Evolutionary conservation across 1,139 yeast species (phyloP).

Genomic region (Yamadazyma songkhlaensis): DNA sequence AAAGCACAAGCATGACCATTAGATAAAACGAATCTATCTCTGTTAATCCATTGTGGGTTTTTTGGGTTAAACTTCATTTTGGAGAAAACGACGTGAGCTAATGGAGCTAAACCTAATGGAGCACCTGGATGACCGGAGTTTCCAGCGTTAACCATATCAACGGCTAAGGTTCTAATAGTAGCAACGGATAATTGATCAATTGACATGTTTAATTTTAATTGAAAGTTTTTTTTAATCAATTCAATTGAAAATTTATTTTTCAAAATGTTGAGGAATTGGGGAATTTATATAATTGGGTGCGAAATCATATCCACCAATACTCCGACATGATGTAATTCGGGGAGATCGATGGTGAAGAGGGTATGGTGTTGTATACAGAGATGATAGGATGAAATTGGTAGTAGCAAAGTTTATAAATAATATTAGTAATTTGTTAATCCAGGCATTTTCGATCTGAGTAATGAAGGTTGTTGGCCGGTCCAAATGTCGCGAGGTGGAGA

Average conservation of each 20-base stretch:
- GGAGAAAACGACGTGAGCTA: constrained; percentile 68
- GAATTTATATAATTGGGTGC: constrained; percentile 1
- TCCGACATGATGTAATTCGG: no score
- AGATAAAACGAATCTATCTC: constrained; percentile 93
- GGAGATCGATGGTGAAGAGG: no score
- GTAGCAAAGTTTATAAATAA: no score
- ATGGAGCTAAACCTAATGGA: constrained; percentile 93
- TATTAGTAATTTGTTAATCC: no score
- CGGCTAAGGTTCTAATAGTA: constrained; percentile 89
- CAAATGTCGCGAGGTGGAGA: no score
- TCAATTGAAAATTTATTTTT: not conserved
- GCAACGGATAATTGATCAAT: constrained; percentile 76
- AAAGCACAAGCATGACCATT: constrained; percentile 98
- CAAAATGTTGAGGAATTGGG: constrained; percentile 1
- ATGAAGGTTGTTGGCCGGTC: no score
- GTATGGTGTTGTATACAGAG: no score
- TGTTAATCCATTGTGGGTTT: constrained; percentile 88
- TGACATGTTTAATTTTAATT: not conserved
- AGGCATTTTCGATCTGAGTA: no score
- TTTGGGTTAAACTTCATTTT: constrained; percentile 86
- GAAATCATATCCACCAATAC: not conserved
- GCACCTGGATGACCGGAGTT: constrained; percentile 99
- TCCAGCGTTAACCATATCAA: constrained; percentile 85
- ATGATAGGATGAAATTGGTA: no score
- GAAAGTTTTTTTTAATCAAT: not conserved